A percentile compares a stretch with the other conserved stretches of the same genome.
Evolutionary conservation across 2,329 filamentous ascomycete genomes (phyloP).

Genomic region (Venturia oleaginea): DNA sequence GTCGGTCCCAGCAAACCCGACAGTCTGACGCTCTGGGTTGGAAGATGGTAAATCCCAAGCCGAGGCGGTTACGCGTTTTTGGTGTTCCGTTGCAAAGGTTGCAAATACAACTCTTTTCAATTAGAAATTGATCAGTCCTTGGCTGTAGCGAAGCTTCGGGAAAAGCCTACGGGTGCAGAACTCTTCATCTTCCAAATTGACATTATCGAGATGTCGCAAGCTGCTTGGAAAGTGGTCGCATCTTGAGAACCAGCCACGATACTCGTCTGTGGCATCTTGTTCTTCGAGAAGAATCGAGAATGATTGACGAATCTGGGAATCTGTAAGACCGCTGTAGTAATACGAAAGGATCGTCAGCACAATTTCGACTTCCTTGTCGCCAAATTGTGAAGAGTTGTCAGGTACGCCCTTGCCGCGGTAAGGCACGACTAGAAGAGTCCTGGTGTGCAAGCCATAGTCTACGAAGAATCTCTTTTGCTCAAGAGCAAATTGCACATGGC

Average conservation of each 20-base stretch:
- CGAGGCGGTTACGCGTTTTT: conserved; percentile 52
- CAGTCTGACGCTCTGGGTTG: conserved; percentile 40
- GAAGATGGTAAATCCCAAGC: conserved; percentile 55
- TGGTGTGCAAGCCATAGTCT: conserved; percentile 41
- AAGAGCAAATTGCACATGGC: conserved; percentile 47
- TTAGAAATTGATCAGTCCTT: conserved; percentile 54
- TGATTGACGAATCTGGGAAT: conserved; percentile 40
- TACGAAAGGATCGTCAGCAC: conserved; percentile 56
- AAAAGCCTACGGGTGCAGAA: conserved; percentile 45
- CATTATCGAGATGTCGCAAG: conserved; percentile 36
- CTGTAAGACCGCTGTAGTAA: conserved; percentile 51
- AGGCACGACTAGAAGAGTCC: conserved; percentile 38
- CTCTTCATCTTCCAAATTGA: conserved; percentile 48
- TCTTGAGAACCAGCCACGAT: conserved; percentile 37
- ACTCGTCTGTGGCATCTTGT: conserved; percentile 46
- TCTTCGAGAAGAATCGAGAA: conserved; percentile 42
- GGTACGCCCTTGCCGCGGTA: conserved; percentile 58
- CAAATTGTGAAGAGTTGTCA: conserved; percentile 54
- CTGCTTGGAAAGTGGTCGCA: conserved; percentile 25
- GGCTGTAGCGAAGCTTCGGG: conserved; percentile 42
- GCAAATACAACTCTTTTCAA: conserved; percentile 51
- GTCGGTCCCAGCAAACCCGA: conserved; percentile 63
- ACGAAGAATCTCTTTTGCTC: conserved; percentile 60
- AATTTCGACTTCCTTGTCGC: conserved; percentile 60
- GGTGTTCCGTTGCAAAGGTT: conserved; percentile 53